Conservation (phyloP, 176 grass and related monocot species). For the Oryza australiensis region DNA sequence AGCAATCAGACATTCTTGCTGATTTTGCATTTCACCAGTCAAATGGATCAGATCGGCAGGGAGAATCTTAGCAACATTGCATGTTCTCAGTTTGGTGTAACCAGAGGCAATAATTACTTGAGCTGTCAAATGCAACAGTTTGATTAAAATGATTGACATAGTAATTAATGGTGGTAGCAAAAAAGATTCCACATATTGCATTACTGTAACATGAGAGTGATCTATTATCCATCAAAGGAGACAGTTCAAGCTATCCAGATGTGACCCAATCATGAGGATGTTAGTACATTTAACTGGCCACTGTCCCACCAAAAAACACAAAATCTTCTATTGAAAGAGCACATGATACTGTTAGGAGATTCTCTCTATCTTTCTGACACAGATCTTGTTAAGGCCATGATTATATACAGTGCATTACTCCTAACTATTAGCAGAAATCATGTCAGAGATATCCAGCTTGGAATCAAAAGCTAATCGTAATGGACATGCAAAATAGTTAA, state of each 20-base stretch:
- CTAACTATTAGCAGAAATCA: not conserved
- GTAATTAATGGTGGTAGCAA: not conserved
- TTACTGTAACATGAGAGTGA: conserved; percentile 7
- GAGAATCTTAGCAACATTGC: conserved; percentile 18
- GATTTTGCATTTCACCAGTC: not conserved
- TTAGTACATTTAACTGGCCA: not conserved
- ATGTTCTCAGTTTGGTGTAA: conserved; percentile 28
- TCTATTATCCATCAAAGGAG: not conserved
- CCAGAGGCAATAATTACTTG: conserved; percentile 26
- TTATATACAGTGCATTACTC: conserved; percentile 19
- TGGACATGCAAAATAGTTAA: conserved; percentile 26
- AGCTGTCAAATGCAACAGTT: conserved; percentile 12
- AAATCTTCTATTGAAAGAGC: conserved; percentile 15
- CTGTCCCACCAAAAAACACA: conserved; percentile 12
- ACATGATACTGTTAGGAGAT: conserved; percentile 36
- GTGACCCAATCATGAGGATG: conserved; percentile 26
- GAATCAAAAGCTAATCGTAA: not conserved
- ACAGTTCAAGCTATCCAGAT: not conserved
- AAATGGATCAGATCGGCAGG: conserved; percentile 17
- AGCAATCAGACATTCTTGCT: conserved; percentile 10
- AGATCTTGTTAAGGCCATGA: conserved; percentile 7
- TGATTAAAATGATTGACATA: conserved; percentile 27
- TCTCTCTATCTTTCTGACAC: conserved; percentile 25
- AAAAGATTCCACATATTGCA: conserved; percentile 17
- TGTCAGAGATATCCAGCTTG: conserved; percentile 13